phyloP scores from a whole-genome alignment of 805 yeast genomes.

The Wickerhamiella alocasiicola region DNA sequence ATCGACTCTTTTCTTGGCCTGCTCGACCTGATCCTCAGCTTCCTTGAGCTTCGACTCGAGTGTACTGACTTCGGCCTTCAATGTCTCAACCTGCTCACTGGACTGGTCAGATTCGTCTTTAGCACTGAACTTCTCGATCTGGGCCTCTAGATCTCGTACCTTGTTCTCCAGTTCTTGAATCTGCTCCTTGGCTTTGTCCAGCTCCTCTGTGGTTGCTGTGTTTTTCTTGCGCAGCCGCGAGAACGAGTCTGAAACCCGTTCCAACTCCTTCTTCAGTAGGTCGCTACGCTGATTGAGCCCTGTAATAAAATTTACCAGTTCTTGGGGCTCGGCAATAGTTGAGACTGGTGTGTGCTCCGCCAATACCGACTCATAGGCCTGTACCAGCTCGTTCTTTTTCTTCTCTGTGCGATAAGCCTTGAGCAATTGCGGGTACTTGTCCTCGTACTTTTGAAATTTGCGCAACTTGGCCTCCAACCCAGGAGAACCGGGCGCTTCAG shows the following conservation, averaged over 20 bases:
- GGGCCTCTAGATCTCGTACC: slow-evolving; percentile 13
- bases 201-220: background rate
- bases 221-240: slow-evolving; percentile 15
- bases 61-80: background rate
- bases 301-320: slow-evolving; percentile 54
- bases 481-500: too few species aligned
- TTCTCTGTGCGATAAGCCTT: slow-evolving; percentile 80
- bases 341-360: slow-evolving; percentile 73
- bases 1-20: background rate
- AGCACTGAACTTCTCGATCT: too few species aligned
- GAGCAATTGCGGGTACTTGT: slow-evolving; percentile 69
- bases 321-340: slow-evolving; percentile 57
- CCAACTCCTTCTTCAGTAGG: slow-evolving; percentile 54
- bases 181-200: slow-evolving; percentile 7
- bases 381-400: slow-evolving; percentile 46
- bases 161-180: slow-evolving; percentile 11
- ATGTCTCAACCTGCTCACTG: slow-evolving; percentile 5
- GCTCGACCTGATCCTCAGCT: background rate
- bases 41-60: background rate
- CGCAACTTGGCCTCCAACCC: slow-evolving; percentile 19
- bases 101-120: slow-evolving; percentile 10
- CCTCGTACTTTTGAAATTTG: slow-evolving; percentile 49
- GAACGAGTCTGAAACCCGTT: slow-evolving; percentile 29
- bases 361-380: slow-evolving; percentile 51
- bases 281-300: slow-evolving; percentile 48